Evolutionary conservation across 2,329 filamentous ascomycete species (phyloP).

Genomic region (Phialophora chinensis): DNA sequence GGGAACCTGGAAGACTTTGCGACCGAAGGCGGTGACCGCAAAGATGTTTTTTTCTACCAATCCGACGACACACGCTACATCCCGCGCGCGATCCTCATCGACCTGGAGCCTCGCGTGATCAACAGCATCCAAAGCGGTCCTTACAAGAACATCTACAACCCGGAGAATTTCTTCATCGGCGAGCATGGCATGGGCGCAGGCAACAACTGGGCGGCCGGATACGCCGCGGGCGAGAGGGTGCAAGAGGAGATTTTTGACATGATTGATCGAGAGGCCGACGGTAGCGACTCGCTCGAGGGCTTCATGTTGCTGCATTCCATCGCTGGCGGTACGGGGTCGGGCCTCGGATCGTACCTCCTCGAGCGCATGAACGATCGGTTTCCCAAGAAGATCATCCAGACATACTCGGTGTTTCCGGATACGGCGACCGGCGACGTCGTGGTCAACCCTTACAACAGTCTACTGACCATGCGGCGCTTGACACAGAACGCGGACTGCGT

Average conservation of each 20-base stretch:
- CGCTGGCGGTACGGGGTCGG: slow-evolving; percentile 93
- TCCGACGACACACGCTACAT: slow-evolving; percentile 99
- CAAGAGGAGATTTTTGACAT: slow-evolving; percentile 99
- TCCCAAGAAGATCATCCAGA: slow-evolving; percentile 98
- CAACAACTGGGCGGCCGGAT: slow-evolving; percentile 98
- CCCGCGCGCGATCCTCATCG: slow-evolving; percentile 90
- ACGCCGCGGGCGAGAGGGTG: slow-evolving; percentile 87
- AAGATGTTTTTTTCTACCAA: slow-evolving; percentile 99
- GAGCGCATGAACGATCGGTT: slow-evolving; percentile 97
- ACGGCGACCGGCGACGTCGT: slow-evolving; percentile 90
- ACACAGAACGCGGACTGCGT: slow-evolving; percentile 98
- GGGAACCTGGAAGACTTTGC: slow-evolving; percentile 98
- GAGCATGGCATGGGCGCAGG: slow-evolving; percentile 92
- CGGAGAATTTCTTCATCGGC: slow-evolving; percentile 97
- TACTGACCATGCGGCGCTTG: slow-evolving; percentile 86
- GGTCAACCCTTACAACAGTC: slow-evolving; percentile 96
- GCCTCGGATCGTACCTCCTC: slow-evolving; percentile 91
- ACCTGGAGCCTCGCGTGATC: slow-evolving; percentile 90
- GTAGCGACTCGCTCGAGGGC: slow-evolving; percentile 95
- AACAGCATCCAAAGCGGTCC: slow-evolving; percentile 90
- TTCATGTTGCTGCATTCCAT: slow-evolving; percentile 99
- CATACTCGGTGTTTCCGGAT: slow-evolving; percentile 97
- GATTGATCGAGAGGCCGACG: slow-evolving; percentile 98
- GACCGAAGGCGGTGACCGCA: slow-evolving; percentile 94
- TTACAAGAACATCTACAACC: slow-evolving; percentile 99